Base-by-base conservation (phyloP, 1,284 basidiomycete genomes). In the Butyriboletus regius region DNA sequence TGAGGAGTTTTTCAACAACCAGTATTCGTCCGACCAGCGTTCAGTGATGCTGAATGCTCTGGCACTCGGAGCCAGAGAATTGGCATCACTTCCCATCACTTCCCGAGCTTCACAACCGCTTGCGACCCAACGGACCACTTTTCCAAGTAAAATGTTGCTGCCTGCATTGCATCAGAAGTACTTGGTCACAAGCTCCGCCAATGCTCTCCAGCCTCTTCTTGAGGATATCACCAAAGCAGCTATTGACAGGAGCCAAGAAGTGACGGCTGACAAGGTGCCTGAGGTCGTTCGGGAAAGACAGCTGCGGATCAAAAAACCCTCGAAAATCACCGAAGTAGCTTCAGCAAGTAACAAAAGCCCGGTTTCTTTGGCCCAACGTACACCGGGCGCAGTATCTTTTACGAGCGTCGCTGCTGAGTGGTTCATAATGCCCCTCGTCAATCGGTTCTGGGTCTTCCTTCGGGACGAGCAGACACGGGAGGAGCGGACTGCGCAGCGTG, bases 1-100 rank as follows among this genome's bases (percentile, higher is more conserved):
- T 40, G 91, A 97, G 63, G 90, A 96, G 61, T 91, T 92, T 67
- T 98, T 97, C 71, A 83, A 85, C 53, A 86, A 88, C 44, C 89
- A 94, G 58, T 97, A 95, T 67, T 92, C 92, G 0, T 79, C 81
- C 5, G 78, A 82, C 20, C 92, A 98, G 61, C 83, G 93, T 12
- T 85, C 81, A 53, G 79, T 81, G 6, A 91, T 95, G 62, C 76
- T 98, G 29, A 91, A 88, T 47, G 85, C 91, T 1, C 72, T 98
- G 1, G 91, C 88, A 0, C 69, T 91, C 43, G 90, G 89, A 4
- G 90, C 91, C 5, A 75, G 90, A 46, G 92, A 96, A 63, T 73
- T 96, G 6, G 85, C 91, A 0, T 82, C 82, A 0, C 71, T 93
- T 1, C 74, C 82, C 1, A 60, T 82, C 2, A 70, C 80, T 49